Conservation (phyloP, 768 basidiomycete genomes). For the Russula emetica region DNA sequence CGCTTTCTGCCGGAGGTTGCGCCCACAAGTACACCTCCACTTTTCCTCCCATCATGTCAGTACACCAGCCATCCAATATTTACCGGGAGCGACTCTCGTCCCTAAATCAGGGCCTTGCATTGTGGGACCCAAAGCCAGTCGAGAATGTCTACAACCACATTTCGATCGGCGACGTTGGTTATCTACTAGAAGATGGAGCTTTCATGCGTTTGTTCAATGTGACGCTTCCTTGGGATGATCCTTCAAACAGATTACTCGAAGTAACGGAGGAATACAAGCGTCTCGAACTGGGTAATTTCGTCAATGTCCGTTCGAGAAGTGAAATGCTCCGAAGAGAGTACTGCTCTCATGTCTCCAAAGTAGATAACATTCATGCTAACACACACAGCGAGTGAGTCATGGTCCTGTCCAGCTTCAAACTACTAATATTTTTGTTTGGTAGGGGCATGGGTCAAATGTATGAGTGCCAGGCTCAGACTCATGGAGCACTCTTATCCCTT, state of each 20-base stretch:
- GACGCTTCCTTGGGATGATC: neutral
- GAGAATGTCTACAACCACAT: conserved; percentile 15
- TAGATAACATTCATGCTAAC: neutral
- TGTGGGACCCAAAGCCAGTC: conserved; percentile 27
- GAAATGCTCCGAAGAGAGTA: neutral
- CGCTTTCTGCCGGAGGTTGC: too few relatives aligned
- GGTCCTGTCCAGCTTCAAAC: neutral
- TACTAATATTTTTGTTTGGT: neutral
- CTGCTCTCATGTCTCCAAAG: neutral
- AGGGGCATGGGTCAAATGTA: neutral
- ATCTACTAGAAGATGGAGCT: conserved; percentile 11
- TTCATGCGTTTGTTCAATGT: conserved; percentile 28
- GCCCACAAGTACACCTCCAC: neutral
- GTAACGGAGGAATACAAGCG: neutral
- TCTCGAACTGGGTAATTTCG: neutral
- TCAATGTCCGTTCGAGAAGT: neutral
- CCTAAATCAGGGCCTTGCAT: conserved; percentile 11
- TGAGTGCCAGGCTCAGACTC: neutral
- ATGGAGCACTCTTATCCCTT: neutral
- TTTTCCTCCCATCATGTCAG: neutral
- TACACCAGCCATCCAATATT: conserved; percentile 7
- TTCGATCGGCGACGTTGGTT: conserved; percentile 28
- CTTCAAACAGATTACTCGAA: neutral
- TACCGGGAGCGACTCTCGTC: conserved; percentile 18
- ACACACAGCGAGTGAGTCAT: neutral